Percentiles rank a stretch among this genome's conserved stretches.
Evolutionary conservation across 192 early-diverging fungal species (phyloP).

Genomic region (Lunasporangiospora selenospora): DNA sequence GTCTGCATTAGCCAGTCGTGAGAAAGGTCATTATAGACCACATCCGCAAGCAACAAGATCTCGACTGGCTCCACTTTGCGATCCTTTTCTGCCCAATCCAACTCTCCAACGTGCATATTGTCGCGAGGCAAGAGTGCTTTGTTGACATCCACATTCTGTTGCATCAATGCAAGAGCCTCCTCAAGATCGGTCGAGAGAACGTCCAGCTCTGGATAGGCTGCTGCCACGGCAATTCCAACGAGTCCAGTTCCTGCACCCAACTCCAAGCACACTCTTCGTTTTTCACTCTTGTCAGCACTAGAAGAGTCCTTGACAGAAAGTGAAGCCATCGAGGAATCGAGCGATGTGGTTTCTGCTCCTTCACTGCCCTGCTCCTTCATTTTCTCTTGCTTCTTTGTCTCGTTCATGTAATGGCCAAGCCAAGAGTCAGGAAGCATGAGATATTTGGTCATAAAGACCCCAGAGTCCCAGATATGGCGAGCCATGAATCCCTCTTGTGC

Average conservation of each 20-base stretch:
- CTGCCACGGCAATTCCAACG: constrained; percentile 53
- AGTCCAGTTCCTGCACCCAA: constrained; percentile 61
- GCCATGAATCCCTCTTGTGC: constrained; percentile 46
- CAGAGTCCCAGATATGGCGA: constrained; percentile 48
- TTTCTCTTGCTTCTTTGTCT: constrained; percentile 5
- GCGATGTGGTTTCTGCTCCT: not conserved
- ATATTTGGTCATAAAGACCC: constrained; percentile 45
- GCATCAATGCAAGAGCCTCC: constrained; percentile 52
- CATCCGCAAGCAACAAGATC: constrained; percentile 38
- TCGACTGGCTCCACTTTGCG: constrained; percentile 42
- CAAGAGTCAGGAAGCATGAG: constrained; percentile 36
- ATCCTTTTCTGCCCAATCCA: constrained; percentile 47
- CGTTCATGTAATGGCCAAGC: constrained; percentile 40
- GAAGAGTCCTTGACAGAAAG: constrained; percentile 18
- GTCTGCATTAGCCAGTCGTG: constrained; percentile 39
- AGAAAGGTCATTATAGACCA: constrained; percentile 44
- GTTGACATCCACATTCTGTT: constrained; percentile 51
- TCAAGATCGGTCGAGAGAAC: constrained; percentile 53
- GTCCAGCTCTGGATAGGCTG: constrained; percentile 41
- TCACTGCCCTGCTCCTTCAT: not conserved
- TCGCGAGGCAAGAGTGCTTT: constrained; percentile 13
- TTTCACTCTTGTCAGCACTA: too few species aligned
- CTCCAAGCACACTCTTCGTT: constrained; percentile 43
- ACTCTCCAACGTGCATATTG: constrained; percentile 41
- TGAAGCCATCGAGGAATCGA: constrained; percentile 13